These are phyloP conservation scores for Ceratocystis lukuohia DNA, from an alignment of 2,329 filamentous ascomycete species.

Conservation along the genomic window DNA sequence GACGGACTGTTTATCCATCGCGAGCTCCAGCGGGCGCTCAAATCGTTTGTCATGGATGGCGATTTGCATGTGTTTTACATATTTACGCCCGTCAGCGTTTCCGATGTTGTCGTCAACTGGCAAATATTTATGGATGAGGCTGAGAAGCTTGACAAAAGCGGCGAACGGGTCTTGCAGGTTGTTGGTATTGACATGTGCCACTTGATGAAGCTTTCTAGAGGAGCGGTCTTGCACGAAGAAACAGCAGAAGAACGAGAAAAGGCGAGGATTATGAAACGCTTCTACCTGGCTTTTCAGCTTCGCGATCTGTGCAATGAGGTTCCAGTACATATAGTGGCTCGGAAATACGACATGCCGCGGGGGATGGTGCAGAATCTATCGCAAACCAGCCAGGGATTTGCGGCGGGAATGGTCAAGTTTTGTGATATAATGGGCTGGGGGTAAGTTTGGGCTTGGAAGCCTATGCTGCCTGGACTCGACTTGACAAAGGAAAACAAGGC, in stretches of 20 bases:
- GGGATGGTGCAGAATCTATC: conserved; percentile 59
- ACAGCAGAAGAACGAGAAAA: conserved; percentile 46
- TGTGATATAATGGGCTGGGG: conserved; percentile 66
- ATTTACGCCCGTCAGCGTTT: conserved; percentile 57
- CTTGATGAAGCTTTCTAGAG: conserved; percentile 57
- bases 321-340: conserved; percentile 54
- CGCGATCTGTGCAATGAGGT: conserved; percentile 66
- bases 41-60: conserved; percentile 65
- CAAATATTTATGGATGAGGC: conserved; percentile 57
- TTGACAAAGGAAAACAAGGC: too few species aligned
- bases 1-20: conserved; percentile 61
- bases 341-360: conserved; percentile 56
- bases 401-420: conserved; percentile 66
- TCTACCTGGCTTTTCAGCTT: conserved; percentile 64
- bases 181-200: conserved; percentile 54
- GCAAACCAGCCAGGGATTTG: conserved; percentile 65
- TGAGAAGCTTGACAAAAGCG: conserved; percentile 56
- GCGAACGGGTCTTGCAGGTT: conserved; percentile 52
- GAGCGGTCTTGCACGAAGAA: conserved; percentile 48
- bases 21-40: conserved; percentile 53
- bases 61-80: conserved; percentile 70
- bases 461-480: neutral
- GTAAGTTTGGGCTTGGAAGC: conserved; percentile 28
- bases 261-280: conserved; percentile 54
- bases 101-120: conserved; percentile 49